Evolutionary conservation across 805 yeast genomes (phyloP).

Genomic region (Candida nitratophila): DNA sequence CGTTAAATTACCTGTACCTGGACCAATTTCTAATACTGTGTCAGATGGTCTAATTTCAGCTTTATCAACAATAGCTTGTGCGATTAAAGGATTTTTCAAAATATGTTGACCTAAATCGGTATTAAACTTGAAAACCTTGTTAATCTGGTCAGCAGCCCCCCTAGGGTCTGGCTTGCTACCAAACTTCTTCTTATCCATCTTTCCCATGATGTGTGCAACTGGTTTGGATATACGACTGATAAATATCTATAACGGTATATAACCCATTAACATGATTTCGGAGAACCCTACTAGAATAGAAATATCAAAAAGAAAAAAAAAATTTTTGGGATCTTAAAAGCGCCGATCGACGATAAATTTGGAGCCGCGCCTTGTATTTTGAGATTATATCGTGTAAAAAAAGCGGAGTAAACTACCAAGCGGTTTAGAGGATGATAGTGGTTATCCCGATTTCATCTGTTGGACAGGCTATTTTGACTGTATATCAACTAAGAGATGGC

Average conservation of each 20-base stretch:
- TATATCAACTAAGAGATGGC: neutral
- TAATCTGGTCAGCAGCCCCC: constrained; percentile 64
- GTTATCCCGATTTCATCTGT: no score
- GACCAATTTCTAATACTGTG: constrained; percentile 92
- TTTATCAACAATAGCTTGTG: constrained; percentile 97
- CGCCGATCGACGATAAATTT: neutral
- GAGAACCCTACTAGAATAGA: neutral
- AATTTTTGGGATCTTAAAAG: neutral
- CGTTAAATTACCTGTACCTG: constrained; percentile 98
- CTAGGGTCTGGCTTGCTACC: constrained; percentile 43
- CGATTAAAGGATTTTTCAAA: constrained; percentile 90
- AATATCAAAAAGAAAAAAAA: neutral
- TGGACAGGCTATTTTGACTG: neutral
- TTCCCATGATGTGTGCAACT: constrained; percentile 13
- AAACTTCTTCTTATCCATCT: constrained; percentile 59
- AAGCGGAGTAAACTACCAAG: neutral
- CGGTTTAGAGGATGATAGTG: no score
- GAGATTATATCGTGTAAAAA: no score
- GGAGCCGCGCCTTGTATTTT: neutral
- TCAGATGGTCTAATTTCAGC: constrained; percentile 92
- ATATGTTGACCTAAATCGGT: constrained; percentile 97
- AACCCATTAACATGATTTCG: neutral
- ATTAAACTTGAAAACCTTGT: constrained; percentile 91
- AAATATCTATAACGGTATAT: no score
- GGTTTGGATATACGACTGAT: no score